Conservation (phyloP, 352 stramenopile genomes). For the Sclerospora graminicola region DNA sequence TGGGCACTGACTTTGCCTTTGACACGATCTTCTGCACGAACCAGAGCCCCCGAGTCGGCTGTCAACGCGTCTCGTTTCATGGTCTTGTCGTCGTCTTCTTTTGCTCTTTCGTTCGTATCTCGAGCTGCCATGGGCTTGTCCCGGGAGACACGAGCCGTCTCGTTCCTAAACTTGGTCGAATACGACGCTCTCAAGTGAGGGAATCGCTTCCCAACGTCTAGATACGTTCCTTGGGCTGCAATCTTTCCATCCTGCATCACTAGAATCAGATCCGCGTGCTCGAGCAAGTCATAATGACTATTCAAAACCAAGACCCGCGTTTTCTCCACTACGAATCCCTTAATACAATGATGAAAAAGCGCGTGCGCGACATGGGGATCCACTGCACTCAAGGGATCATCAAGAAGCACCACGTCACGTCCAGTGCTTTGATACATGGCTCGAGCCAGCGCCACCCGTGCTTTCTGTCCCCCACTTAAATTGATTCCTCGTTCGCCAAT, state of each 20-base stretch:
- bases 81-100: background rate
- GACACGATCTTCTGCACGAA: constrained; percentile 25
- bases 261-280: constrained; percentile 40
- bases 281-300: constrained; percentile 82
- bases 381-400: constrained; percentile 91
- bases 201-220: constrained; percentile 39
- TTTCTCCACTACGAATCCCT: constrained; percentile 31
- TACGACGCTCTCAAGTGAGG: too few species aligned
- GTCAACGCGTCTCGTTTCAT: background rate
- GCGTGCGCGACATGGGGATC: constrained; percentile 91
- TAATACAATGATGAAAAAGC: constrained; percentile 88
- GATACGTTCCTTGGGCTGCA: constrained; percentile 60
- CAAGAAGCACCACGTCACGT: constrained; percentile 88
- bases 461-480: constrained; percentile 51
- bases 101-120: background rate
- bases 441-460: constrained; percentile 80
- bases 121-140: too few species aligned
- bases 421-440: constrained; percentile 84
- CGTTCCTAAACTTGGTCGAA: too few species aligned
- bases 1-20: constrained; percentile 20
- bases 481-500: constrained; percentile 56
- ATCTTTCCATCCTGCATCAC: constrained; percentile 69
- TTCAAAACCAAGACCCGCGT: constrained; percentile 90
- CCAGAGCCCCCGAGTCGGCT: background rate
- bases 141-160: background rate